A percentile compares a stretch with the other conserved stretches of the same genome.
phyloP scores from a whole-genome alignment of 139 green algal genomes.

The Micromonas pusilla region DNA sequence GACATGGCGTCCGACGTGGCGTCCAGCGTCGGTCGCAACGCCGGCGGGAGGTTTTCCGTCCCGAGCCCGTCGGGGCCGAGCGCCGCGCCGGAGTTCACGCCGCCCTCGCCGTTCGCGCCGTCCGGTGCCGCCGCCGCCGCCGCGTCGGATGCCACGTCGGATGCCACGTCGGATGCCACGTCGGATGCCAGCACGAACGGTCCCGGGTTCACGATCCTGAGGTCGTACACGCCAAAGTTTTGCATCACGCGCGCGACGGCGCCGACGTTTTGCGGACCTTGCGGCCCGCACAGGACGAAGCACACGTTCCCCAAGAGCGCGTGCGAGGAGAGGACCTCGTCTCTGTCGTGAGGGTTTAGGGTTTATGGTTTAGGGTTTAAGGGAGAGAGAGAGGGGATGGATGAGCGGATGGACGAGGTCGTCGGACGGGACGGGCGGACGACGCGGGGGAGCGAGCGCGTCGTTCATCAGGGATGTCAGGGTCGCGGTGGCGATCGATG shows the following conservation, averaged over 20 bases:
- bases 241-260: slow-evolving; percentile 20
- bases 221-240: slow-evolving; percentile 33
- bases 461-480: no score
- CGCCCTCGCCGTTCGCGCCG: background rate
- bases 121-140: background rate
- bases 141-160: background rate
- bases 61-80: background rate
- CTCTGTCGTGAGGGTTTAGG: no score
- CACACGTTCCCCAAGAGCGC: slow-evolving; percentile 7
- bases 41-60: background rate
- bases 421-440: no score
- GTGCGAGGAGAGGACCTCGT: background rate
- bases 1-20: background rate
- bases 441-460: no score
- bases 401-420: no score
- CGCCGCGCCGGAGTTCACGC: background rate
- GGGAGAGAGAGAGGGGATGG: no score
- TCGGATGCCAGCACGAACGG: slow-evolving; percentile 10
- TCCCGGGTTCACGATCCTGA: slow-evolving; percentile 14
- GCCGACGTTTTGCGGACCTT: slow-evolving; percentile 32
- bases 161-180: background rate
- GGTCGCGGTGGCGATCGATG: no score
- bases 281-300: slow-evolving; percentile 24
- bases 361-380: no score
- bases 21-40: background rate